Conservation (phyloP, 768 basidiomycete genomes). For the Nidularia sp. region DNA sequence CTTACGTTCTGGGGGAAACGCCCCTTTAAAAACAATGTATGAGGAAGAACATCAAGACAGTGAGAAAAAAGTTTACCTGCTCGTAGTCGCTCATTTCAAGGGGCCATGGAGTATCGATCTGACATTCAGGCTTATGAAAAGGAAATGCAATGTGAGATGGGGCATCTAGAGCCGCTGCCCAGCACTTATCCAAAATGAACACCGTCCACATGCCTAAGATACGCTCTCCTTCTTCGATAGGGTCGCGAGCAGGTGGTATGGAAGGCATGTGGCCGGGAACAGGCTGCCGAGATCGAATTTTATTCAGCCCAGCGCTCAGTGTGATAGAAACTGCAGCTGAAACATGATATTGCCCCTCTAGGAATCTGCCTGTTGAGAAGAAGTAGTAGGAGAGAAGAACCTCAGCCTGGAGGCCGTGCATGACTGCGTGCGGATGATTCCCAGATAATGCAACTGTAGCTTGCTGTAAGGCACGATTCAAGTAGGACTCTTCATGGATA, state of each 20-base stretch:
- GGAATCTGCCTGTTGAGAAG: constrained; percentile 41
- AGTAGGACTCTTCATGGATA: constrained; percentile 25
- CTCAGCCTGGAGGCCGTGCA: constrained; percentile 50
- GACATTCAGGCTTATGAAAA: constrained; percentile 6
- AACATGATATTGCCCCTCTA: constrained; percentile 43
- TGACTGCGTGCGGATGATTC: constrained; percentile 32
- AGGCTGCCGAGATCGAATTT: constrained; percentile 15
- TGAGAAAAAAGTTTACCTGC: constrained; percentile 13
- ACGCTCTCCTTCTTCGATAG: constrained; percentile 30
- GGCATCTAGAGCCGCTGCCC: constrained; percentile 39
- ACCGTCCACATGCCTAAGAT: constrained; percentile 33
- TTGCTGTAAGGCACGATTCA: constrained; percentile 38
- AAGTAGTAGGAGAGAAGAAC: constrained; percentile 55
- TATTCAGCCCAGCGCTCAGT: constrained; percentile 32
- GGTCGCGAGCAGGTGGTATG: constrained; percentile 15
- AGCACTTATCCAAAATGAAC: constrained; percentile 27
- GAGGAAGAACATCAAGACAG: neutral
- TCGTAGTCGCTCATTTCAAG: constrained; percentile 29
- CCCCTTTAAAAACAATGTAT: constrained; percentile 6
- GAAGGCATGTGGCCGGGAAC: constrained; percentile 30
- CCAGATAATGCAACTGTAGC: constrained; percentile 31
- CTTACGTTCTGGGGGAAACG: constrained; percentile 11
- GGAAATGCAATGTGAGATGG: constrained; percentile 16
- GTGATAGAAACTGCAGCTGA: constrained; percentile 28
- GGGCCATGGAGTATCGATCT: constrained; percentile 35